Percentiles rank a stretch among this genome's conserved stretches.
Evolutionary conservation across 345 rosid species (phyloP).

Genomic region (Brassica juncea): DNA sequence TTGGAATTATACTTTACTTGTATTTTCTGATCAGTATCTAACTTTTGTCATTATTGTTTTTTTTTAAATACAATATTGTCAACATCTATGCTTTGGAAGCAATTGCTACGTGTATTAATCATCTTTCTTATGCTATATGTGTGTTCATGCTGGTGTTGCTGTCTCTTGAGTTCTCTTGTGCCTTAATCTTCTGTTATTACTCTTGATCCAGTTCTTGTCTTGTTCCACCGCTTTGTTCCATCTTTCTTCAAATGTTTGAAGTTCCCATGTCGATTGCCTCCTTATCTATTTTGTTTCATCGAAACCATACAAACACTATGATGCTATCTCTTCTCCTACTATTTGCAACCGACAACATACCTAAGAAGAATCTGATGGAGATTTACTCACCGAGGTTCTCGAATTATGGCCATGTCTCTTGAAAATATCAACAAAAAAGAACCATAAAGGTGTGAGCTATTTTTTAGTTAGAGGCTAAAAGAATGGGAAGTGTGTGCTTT

Average conservation of each 20-base stretch:
- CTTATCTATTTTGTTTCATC: conserved; percentile 60
- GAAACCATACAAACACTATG: conserved; percentile 3
- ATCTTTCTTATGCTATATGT: background rate
- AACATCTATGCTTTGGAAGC: too few species aligned
- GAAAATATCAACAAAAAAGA: background rate
- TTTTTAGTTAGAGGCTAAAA: background rate
- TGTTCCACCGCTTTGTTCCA: conserved; percentile 73
- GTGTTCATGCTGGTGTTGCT: background rate
- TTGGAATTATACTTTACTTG: too few species aligned
- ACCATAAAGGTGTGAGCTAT: background rate
- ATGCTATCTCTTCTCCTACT: background rate
- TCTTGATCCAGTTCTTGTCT: conserved; percentile 61
- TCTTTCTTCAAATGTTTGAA: conserved; percentile 62
- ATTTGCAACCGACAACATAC: background rate
- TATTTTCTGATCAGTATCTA: too few species aligned
- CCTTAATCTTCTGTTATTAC: background rate
- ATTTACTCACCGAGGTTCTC: conserved; percentile 63
- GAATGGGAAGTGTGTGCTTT: background rate
- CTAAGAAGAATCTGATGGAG: background rate
- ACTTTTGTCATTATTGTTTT: too few species aligned
- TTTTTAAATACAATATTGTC: too few species aligned
- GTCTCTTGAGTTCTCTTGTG: background rate
- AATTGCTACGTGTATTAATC: background rate
- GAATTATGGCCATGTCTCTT: conserved; percentile 53
- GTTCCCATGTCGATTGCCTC: conserved; percentile 93